A percentile compares a stretch with the other conserved stretches of the same genome.
phyloP scores from a whole-genome alignment of 306 rosid species.

The Vigna nakashimae region DNA sequence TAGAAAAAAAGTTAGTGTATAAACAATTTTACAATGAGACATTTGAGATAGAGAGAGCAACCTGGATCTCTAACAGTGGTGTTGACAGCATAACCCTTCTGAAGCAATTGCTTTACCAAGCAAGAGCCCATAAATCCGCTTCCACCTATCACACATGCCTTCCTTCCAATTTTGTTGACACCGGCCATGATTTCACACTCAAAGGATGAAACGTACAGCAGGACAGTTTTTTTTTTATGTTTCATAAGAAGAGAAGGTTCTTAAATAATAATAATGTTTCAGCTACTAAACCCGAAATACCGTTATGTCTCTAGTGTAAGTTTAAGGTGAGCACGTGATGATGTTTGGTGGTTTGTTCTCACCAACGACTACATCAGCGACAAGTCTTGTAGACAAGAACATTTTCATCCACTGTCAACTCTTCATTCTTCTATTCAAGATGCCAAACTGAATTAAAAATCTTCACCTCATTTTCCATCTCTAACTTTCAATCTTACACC shows the following conservation, averaged over 20 bases:
- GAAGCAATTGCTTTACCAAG: conserved; percentile 68
- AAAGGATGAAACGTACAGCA: not conserved
- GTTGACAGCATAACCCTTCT: conserved; percentile 73
- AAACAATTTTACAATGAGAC: not conserved
- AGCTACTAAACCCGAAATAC: not conserved
- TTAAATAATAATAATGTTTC: conserved; percentile 35
- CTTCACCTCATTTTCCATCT: not conserved
- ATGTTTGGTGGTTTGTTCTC: not conserved
- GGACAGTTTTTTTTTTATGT: conserved; percentile 16
- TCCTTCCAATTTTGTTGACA: conserved; percentile 43
- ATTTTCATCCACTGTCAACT: not conserved
- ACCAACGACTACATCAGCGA: conserved; percentile 32
- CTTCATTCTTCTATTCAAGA: too few relatives aligned
- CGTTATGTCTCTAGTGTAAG: not conserved
- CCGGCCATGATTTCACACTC: conserved; percentile 50
- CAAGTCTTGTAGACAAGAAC: conserved; percentile 1
- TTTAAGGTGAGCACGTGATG: conserved; percentile 45
- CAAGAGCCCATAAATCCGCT: conserved; percentile 70
- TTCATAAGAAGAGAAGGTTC: not conserved
- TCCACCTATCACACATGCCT: conserved; percentile 82
- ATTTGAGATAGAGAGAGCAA: conserved; percentile 1
- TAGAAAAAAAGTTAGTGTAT: not conserved
- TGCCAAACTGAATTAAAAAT: not conserved
- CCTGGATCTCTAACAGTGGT: conserved; percentile 84
- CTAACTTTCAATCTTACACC: too few relatives aligned